Evolutionary conservation across 2,329 filamentous ascomycete genomes (phyloP), one percentile per base, ranked within the genome.

Genomic region (Nemania sp.): DNA sequence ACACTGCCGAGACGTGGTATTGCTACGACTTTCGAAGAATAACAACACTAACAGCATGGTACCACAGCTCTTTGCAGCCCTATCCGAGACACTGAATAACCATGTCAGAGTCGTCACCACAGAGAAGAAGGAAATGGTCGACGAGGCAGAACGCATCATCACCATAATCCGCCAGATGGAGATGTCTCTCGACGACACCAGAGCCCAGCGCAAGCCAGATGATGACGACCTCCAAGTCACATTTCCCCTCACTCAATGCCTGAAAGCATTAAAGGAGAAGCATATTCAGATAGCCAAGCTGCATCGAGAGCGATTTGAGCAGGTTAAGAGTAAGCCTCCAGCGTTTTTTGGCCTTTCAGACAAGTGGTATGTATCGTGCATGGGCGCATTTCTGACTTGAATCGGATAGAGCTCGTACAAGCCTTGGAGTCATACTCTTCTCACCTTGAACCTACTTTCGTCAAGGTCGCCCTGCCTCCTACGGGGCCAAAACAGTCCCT

Each of bases 401-500:
- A 32, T 25, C 11, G 5, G 2, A 45, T 52, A 96, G 92, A 97
- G 81, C 89, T 99, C 65, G 92, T 92, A 21, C 87, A 96, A 76
- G 94, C 94, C 3, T 88, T 99, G 52, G 90, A 97, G 74, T 97
- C 94, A 5, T 99, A 98, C 75, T 96, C 95, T 1, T 96, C 91
- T 10, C 95, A 98, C 74, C 90, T 99, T 48, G 95, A 99, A 75
- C 80, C 91, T 11, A 89, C 89, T 2, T 98, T 98, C 74, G 85
- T 98, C 66, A 86, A 88, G 72, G 88, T 98, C 71, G 84, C 89
- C 42, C 85, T 99, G 6, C 95, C 95, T 1, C 94, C 94, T 0
- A 92, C 90, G 2, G 86, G 85, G 1, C 87, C 89, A 5, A 90
- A 91, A 67, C 87, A 91, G 47, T 87, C 88, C 12, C 83, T 96